Percentiles rank a stretch among this genome's conserved stretches.
phyloP scores from a whole-genome alignment of 2,329 filamentous ascomycete species.

The Coniochaeta prunicola region DNA sequence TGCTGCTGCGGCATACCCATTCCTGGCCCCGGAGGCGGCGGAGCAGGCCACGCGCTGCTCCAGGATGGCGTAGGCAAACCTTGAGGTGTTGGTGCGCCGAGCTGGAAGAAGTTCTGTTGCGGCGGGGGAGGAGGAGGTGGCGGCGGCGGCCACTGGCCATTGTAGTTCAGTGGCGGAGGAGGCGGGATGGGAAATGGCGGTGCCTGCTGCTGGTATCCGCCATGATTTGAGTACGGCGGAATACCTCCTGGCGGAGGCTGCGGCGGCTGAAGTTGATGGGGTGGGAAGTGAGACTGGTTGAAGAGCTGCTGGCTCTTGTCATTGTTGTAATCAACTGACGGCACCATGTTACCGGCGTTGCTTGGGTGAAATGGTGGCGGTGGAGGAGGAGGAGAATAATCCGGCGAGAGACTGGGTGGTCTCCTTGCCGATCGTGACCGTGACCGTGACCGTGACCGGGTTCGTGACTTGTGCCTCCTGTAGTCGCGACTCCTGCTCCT shows the following conservation, averaged over 20 bases:
- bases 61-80: background rate
- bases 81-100: background rate
- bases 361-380: background rate
- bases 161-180: constrained; percentile 29
- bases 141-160: constrained; percentile 34
- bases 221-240: constrained; percentile 11
- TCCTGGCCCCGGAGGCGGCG: background rate
- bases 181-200: constrained; percentile 24
- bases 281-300: background rate
- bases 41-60: background rate
- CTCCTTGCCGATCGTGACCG: constrained; percentile 16
- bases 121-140: constrained; percentile 16
- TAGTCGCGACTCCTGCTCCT: constrained; percentile 14
- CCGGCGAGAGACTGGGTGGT: constrained; percentile 11
- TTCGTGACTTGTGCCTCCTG: constrained; percentile 18
- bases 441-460: constrained; percentile 15
- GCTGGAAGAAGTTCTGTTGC: constrained; percentile 8
- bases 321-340: background rate
- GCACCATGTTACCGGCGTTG: background rate
- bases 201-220: constrained; percentile 12
- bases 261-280: constrained; percentile 2
- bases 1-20: background rate
- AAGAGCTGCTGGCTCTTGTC: background rate
- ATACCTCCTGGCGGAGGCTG: constrained; percentile 11
- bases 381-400: constrained; percentile 10